Evolutionary conservation across 805 yeast species (phyloP).

Genomic region (Peterozyma toletana): DNA sequence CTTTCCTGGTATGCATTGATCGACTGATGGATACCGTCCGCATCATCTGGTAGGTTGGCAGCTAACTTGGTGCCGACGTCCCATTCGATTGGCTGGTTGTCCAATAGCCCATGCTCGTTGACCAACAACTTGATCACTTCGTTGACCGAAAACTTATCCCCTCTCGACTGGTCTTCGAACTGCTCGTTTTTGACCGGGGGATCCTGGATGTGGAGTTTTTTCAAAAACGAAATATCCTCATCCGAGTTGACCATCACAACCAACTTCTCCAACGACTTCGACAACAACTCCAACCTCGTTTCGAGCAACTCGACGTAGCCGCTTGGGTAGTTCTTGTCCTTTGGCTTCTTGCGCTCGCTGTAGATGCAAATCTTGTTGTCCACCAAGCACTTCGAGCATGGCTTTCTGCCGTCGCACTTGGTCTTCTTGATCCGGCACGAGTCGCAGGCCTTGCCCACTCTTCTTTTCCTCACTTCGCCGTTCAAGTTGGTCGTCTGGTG

Average conservation of each 20-base stretch:
- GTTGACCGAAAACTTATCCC: slow-evolving; percentile 31
- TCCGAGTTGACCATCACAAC: slow-evolving; percentile 18
- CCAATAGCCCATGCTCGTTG: slow-evolving; percentile 29
- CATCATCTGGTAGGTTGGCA: slow-evolving; percentile 22
- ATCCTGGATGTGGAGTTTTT: background rate
- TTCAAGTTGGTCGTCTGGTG: background rate
- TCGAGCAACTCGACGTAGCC: slow-evolving; percentile 62
- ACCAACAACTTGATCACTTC: slow-evolving; percentile 36
- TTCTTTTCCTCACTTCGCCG: slow-evolving; percentile 26
- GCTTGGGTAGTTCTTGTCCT: slow-evolving; percentile 48
- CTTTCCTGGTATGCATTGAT: slow-evolving; percentile 29
- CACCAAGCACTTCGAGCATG: slow-evolving; percentile 46
- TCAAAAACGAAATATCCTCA: slow-evolving; percentile 4
- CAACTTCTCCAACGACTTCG: slow-evolving; percentile 39
- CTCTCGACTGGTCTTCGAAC: slow-evolving; percentile 6
- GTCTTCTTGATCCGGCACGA: slow-evolving; percentile 57
- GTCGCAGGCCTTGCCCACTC: slow-evolving; percentile 63
- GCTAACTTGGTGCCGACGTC: slow-evolving; percentile 35
- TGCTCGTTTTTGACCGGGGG: too few relatives aligned
- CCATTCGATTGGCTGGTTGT: slow-evolving; percentile 35
- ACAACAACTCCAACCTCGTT: slow-evolving; percentile 44
- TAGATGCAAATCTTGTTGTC: slow-evolving; percentile 56
- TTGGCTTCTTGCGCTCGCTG: slow-evolving; percentile 45
- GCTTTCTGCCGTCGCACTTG: slow-evolving; percentile 56
- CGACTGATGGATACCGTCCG: slow-evolving; percentile 18